A percentile compares a stretch with the other conserved stretches of the same genome.
These are phyloP conservation scores for Neonothopanus nambi DNA, from an alignment of 1,284 basidiomycete species.

Conservation along the genomic window DNA sequence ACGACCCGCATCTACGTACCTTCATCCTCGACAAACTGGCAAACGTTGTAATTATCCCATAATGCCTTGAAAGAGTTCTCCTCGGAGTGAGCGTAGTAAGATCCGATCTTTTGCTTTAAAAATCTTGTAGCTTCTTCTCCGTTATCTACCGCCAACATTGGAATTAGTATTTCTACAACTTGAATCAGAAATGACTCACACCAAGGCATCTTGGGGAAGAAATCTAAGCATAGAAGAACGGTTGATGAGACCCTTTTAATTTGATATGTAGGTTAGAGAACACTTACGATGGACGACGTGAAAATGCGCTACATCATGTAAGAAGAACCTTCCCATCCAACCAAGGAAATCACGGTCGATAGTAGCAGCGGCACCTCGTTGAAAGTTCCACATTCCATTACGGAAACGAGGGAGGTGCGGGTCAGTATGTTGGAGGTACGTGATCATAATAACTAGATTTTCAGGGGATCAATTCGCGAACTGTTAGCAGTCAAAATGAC, in stretches of 20 bases:
- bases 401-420: slow-evolving; percentile 40
- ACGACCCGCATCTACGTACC: too few relatives aligned
- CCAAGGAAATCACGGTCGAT: slow-evolving; percentile 59
- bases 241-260: too few relatives aligned
- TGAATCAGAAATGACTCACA: too few relatives aligned
- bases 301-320: slow-evolving; percentile 31
- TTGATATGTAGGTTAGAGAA: slow-evolving; percentile 26
- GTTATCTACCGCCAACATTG: too few relatives aligned
- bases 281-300: slow-evolving; percentile 13
- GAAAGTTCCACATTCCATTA: slow-evolving; percentile 52
- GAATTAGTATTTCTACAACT: too few relatives aligned
- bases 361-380: slow-evolving; percentile 65
- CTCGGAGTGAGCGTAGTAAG: slow-evolving; percentile 36
- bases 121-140: slow-evolving; percentile 38
- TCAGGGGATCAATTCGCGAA: background rate
- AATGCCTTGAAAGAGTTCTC: slow-evolving; percentile 38
- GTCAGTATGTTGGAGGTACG: slow-evolving; percentile 34
- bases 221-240: slow-evolving; percentile 16
- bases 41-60: slow-evolving; percentile 44
- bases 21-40: slow-evolving; percentile 62
- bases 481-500: background rate
- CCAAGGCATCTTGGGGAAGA: slow-evolving; percentile 25
- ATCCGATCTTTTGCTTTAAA: slow-evolving; percentile 21
- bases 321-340: slow-evolving; percentile 43
- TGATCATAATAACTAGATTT: slow-evolving; percentile 27